Conservation (phyloP, 805 yeast genomes). For the Metschnikowia matae region DNA sequence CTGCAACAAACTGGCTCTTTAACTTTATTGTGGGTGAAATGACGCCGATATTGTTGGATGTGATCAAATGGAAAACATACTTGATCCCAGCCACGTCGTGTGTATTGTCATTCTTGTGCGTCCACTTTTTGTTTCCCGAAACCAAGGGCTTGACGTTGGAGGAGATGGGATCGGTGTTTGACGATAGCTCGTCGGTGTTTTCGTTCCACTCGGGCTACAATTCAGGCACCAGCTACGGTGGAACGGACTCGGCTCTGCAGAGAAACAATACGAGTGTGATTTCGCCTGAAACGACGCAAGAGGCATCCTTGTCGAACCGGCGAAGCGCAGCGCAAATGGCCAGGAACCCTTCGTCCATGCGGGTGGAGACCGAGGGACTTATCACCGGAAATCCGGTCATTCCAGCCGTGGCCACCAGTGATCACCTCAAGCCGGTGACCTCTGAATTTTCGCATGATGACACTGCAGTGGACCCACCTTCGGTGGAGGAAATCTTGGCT, state of each 20-base stretch:
- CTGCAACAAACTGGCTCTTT: constrained; percentile 91
- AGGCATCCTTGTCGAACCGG: constrained; percentile 3
- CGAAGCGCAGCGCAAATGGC: constrained; percentile 41
- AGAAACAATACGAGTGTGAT: constrained; percentile 7
- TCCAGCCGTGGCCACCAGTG: constrained; percentile 11
- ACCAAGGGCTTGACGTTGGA: constrained; percentile 85
- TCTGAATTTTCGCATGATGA: constrained; percentile 17
- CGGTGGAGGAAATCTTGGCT: constrained; percentile 13
- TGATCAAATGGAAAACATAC: constrained; percentile 75
- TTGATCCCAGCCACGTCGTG: constrained; percentile 79
- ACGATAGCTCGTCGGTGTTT: constrained; percentile 48
- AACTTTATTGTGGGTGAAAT: constrained; percentile 89
- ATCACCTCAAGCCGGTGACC: constrained; percentile 14
- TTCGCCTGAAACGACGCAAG: constrained; percentile 4
- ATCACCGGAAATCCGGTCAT: constrained; percentile 27
- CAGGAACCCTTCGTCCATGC: constrained; percentile 32
- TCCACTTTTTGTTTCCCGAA: constrained; percentile 75
- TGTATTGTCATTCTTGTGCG: constrained; percentile 66
- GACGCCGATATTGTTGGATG: constrained; percentile 80
- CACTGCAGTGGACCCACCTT: constrained; percentile 17
- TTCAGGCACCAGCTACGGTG: constrained; percentile 12
- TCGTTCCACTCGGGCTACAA: constrained; percentile 36
- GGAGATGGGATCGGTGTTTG: constrained; percentile 89
- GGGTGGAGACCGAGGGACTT: constrained; percentile 31
- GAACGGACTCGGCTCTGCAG: constrained; percentile 11